phyloP scores from a whole-genome alignment of 1,139 yeast genomes.

The Scheffersomyces insectosa region DNA sequence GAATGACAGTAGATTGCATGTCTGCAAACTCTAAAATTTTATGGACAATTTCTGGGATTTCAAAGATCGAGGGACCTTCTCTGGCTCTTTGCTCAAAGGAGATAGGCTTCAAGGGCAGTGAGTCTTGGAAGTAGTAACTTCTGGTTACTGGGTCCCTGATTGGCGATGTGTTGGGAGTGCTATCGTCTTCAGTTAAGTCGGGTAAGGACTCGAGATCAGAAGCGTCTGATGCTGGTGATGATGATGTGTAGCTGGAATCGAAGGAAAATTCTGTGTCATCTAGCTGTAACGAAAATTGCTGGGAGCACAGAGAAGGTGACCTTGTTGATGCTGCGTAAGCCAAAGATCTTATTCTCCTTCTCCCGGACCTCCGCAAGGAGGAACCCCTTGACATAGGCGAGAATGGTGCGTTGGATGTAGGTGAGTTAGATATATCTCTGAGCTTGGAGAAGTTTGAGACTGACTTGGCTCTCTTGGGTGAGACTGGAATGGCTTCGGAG shows the following conservation, averaged over 20 bases:
- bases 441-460: constrained; percentile 1
- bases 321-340: constrained; percentile 1
- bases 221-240: constrained; percentile 6
- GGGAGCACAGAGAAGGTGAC: background rate
- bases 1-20: constrained; percentile 44
- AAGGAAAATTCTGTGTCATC: constrained; percentile 19
- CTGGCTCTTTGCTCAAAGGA: background rate
- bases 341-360: constrained; percentile 10
- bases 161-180: constrained; percentile 31
- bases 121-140: constrained; percentile 5
- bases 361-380: constrained; percentile 9
- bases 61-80: constrained; percentile 51
- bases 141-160: constrained; percentile 8
- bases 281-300: background rate
- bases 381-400: constrained; percentile 5
- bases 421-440: background rate
- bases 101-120: background rate
- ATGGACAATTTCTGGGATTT: constrained; percentile 74
- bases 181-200: constrained; percentile 36
- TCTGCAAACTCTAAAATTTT: constrained; percentile 64
- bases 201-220: constrained; percentile 42
- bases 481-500: constrained; percentile 5
- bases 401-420: background rate
- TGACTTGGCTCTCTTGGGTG: constrained; percentile 9
- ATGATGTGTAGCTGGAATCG: constrained; percentile 8